Evolutionary conservation across 73 alveolate species (phyloP).

Genomic region (Uronychia binucleata): DNA sequence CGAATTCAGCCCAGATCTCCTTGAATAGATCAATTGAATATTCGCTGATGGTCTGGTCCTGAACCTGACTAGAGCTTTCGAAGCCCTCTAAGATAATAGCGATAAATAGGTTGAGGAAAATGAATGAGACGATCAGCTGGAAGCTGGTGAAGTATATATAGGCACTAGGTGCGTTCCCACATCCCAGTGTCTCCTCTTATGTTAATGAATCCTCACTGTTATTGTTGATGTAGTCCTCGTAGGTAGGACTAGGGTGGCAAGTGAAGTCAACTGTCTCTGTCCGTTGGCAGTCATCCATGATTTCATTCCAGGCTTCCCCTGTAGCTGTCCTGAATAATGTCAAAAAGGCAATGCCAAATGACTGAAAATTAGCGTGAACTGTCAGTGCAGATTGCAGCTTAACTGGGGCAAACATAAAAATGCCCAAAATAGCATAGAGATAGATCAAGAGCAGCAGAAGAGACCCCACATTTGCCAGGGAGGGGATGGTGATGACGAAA

Average conservation of each 20-base stretch:
- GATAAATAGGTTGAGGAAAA: constrained; percentile 31
- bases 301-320: constrained; percentile 90
- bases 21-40: neutral
- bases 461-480: constrained; percentile 65
- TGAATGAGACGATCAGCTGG: neutral
- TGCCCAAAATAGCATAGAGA: constrained; percentile 55
- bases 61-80: neutral
- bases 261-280: constrained; percentile 1
- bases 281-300: constrained; percentile 77
- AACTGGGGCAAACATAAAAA: constrained; percentile 35
- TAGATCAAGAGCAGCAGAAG: constrained; percentile 53
- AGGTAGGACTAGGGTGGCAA: constrained; percentile 40
- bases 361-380: constrained; percentile 39
- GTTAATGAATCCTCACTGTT: neutral
- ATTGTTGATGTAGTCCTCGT: constrained; percentile 9
- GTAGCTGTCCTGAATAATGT: constrained; percentile 63
- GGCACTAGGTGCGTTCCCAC: neutral
- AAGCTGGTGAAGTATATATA: constrained; percentile 9
- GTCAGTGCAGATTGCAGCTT: constrained; percentile 27
- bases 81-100: constrained; percentile 45
- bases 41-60: neutral
- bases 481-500: constrained; percentile 54
- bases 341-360: constrained; percentile 57
- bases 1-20: constrained; percentile 9
- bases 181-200: neutral